These are phyloP conservation scores for Lactarius quietus DNA, from an alignment of 768 basidiomycete species.

Conservation along the genomic window DNA sequence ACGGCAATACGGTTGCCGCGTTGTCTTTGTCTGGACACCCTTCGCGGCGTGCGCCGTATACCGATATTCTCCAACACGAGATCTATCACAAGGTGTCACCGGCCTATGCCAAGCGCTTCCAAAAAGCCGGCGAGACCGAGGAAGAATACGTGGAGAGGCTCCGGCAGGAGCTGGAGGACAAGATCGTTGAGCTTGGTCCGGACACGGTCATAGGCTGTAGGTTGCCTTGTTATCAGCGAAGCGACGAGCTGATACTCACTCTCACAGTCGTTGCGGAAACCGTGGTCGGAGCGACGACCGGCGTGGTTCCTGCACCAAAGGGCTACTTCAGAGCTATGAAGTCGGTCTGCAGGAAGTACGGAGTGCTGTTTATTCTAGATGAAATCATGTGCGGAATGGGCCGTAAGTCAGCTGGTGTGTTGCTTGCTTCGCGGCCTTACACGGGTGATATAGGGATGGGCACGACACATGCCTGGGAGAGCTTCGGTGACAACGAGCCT, in stretches of 20 bases:
- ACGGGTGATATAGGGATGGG: slow-evolving; percentile 63
- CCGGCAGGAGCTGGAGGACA: slow-evolving; percentile 77
- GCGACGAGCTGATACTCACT: neutral
- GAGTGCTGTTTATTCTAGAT: slow-evolving; percentile 77
- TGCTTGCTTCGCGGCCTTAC: neutral
- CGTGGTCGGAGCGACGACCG: slow-evolving; percentile 83
- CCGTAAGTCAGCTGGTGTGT: slow-evolving; percentile 46
- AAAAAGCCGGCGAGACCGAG: slow-evolving; percentile 63
- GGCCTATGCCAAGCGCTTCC: slow-evolving; percentile 80
- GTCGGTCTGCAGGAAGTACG: slow-evolving; percentile 70
- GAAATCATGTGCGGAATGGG: slow-evolving; percentile 95
- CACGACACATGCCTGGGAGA: slow-evolving; percentile 83
- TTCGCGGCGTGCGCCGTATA: slow-evolving; percentile 63
- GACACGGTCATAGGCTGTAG: slow-evolving; percentile 79
- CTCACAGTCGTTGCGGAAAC: slow-evolving; percentile 76
- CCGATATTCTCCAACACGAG: slow-evolving; percentile 54
- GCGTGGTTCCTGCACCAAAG: slow-evolving; percentile 69
- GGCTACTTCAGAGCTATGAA: slow-evolving; percentile 88
- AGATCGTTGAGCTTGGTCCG: slow-evolving; percentile 78
- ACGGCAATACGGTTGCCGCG: slow-evolving; percentile 77
- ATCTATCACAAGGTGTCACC: slow-evolving; percentile 86
- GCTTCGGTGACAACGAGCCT: slow-evolving; percentile 67
- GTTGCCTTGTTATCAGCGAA: slow-evolving; percentile 31
- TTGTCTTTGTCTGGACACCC: slow-evolving; percentile 68
- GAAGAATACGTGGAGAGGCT: slow-evolving; percentile 78